phyloP scores from a whole-genome alignment of 2,329 filamentous ascomycete genomes.

The Epichloe hybrida region DNA sequence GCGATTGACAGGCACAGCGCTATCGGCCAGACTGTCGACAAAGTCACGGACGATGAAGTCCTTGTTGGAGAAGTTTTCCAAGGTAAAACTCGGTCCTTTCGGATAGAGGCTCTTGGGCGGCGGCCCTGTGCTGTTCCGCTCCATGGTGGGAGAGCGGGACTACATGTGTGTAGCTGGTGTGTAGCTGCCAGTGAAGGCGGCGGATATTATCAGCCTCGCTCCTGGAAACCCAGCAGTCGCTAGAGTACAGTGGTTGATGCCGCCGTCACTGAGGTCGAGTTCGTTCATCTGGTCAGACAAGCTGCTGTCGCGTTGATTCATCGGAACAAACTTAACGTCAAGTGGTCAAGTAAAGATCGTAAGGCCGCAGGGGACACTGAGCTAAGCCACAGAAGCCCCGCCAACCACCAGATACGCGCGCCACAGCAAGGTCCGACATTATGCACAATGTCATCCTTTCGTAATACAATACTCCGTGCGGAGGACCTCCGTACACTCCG shows the following conservation, averaged over 20 bases:
- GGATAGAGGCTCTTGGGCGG: slow-evolving; percentile 55
- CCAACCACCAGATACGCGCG: too few relatives aligned
- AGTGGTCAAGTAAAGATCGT: not conserved
- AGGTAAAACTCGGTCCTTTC: slow-evolving; percentile 66
- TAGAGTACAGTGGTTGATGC: not conserved
- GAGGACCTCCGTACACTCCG: too few relatives aligned
- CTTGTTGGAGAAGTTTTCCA: slow-evolving; percentile 77
- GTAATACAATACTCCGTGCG: too few relatives aligned
- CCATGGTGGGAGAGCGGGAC: slow-evolving; percentile 23
- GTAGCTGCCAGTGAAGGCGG: not conserved
- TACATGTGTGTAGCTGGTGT: slow-evolving; percentile 19
- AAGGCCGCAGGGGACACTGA: too few relatives aligned
- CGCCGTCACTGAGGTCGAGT: not conserved
- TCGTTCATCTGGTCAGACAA: not conserved
- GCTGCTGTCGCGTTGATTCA: not conserved
- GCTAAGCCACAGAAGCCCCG: not conserved
- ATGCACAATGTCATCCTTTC: too few relatives aligned
- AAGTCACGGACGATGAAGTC: slow-evolving; percentile 99
- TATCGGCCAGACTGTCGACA: slow-evolving; percentile 82
- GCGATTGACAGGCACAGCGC: slow-evolving; percentile 63
- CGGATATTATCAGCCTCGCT: not conserved
- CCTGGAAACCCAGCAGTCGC: not conserved
- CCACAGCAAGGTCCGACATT: too few relatives aligned
- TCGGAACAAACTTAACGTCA: not conserved
- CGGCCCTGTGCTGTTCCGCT: slow-evolving; percentile 28